Evolutionary conservation across 805 yeast genomes (phyloP).

Genomic region (Jamesozyma gamospora): DNA sequence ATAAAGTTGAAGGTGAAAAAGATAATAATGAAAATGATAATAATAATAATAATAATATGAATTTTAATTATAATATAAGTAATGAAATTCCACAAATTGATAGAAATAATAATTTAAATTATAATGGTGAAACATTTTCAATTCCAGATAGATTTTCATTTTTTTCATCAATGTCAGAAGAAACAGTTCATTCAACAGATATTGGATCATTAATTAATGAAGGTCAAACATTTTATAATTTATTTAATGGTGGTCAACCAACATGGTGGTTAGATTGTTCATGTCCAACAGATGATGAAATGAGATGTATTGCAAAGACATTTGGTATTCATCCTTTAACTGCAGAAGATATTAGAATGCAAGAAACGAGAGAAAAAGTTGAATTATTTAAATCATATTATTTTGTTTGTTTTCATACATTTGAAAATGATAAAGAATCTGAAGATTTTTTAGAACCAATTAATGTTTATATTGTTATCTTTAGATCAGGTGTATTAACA

Average conservation of each 20-base stretch:
- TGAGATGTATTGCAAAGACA: slow-evolving; percentile 85
- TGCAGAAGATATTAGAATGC: slow-evolving; percentile 92
- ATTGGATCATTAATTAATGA: slow-evolving; percentile 64
- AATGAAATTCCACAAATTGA: slow-evolving; percentile 1
- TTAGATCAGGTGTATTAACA: slow-evolving; percentile 55
- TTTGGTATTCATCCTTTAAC: slow-evolving; percentile 97
- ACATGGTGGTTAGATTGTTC: slow-evolving; percentile 96
- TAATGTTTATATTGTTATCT: slow-evolving; percentile 64
- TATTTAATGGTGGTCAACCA: slow-evolving; percentile 62
- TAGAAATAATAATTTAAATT: not conserved
- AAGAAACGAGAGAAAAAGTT: slow-evolving; percentile 94
- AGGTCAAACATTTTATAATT: slow-evolving; percentile 53
- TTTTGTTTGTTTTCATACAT: slow-evolving; percentile 94
- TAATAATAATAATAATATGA: slow-evolving; percentile 4
- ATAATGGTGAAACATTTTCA: slow-evolving; percentile 4
- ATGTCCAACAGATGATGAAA: slow-evolving; percentile 90
- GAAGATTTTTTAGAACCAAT: slow-evolving; percentile 79
- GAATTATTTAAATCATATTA: slow-evolving; percentile 84
- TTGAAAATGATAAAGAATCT: slow-evolving; percentile 71
- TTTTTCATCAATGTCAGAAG: slow-evolving; percentile 72
- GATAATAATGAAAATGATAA: slow-evolving; percentile 26
- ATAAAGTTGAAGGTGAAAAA: slow-evolving; percentile 15
- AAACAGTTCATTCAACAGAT: slow-evolving; percentile 83
- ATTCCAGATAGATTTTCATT: slow-evolving; percentile 76
- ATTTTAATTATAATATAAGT: not conserved